Percentiles rank a stretch among this genome's conserved stretches.
Evolutionary conservation across 345 rosid genomes (phyloP).

Genomic region (Mercurialis annua): DNA sequence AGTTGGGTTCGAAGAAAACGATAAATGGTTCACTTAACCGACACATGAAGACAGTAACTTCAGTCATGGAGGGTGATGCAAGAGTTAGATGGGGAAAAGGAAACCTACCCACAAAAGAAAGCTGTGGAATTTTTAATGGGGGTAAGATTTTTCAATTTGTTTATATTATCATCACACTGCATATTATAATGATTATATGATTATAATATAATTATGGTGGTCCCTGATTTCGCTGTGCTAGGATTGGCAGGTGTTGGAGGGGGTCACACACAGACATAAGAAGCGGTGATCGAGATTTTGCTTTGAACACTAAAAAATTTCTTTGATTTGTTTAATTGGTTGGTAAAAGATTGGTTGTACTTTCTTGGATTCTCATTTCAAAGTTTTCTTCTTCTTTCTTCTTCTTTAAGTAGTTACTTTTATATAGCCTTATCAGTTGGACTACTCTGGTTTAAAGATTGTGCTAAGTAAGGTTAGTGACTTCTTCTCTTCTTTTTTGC

Average conservation of each 20-base stretch:
- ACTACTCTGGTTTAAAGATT: slow-evolving; percentile 1
- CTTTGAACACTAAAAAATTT: not conserved
- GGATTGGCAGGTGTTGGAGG: slow-evolving; percentile 17
- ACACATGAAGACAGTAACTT: not conserved
- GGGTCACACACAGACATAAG: slow-evolving; percentile 23
- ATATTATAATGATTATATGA: not conserved
- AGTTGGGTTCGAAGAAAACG: too few species aligned
- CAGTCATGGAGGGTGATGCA: not conserved
- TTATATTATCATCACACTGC: too few species aligned
- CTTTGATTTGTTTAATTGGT: not conserved
- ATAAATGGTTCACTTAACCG: too few species aligned
- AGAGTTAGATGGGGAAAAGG: not conserved
- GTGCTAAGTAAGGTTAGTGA: slow-evolving; percentile 7
- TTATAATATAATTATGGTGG: slow-evolving; percentile 10
- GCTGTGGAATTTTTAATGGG: not conserved
- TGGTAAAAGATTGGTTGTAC: slow-evolving; percentile 5
- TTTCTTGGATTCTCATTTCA: slow-evolving; percentile 18
- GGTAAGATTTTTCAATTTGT: not conserved
- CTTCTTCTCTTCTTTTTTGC: not conserved
- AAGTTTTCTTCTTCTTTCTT: not conserved
- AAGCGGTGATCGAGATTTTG: slow-evolving; percentile 32
- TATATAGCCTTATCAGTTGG: slow-evolving; percentile 3
- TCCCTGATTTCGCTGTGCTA: slow-evolving; percentile 11
- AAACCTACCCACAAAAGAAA: slow-evolving; percentile 7
- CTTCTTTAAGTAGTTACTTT: slow-evolving; percentile 1